A percentile compares a stretch with the other conserved stretches of the same genome.
phyloP scores from a whole-genome alignment of 1,139 yeast genomes.

The Hanseniaspora sp. region DNA sequence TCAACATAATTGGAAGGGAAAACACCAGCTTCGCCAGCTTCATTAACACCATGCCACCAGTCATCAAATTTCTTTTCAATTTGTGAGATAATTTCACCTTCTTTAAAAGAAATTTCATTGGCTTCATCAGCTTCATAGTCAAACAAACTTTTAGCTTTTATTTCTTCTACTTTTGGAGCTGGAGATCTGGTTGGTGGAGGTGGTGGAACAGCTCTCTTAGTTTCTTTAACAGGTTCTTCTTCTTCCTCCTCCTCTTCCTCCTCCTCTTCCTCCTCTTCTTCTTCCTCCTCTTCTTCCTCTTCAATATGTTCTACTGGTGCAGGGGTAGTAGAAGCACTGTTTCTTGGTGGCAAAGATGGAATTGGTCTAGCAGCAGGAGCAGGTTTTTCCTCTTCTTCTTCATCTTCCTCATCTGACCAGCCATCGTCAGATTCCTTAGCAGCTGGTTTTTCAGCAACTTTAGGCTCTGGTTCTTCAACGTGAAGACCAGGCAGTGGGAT shows the following conservation, averaged over 20 bases:
- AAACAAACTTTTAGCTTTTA: constrained; percentile 63
- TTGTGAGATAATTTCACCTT: constrained; percentile 69
- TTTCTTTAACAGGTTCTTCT: neutral
- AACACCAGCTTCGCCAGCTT: constrained; percentile 62
- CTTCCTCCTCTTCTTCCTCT: constrained; percentile 24
- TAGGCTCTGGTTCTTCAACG: constrained; percentile 19
- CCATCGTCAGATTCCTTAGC: constrained; percentile 26
- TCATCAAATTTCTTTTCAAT: constrained; percentile 87
- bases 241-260: constrained; percentile 23
- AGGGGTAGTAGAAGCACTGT: constrained; percentile 20
- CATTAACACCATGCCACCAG: constrained; percentile 88
- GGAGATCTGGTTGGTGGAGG: constrained; percentile 26
- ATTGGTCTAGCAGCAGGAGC: constrained; percentile 20
- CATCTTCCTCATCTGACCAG: constrained; percentile 29
- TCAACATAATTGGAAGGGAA: constrained; percentile 86
- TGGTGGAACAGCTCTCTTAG: constrained; percentile 27
- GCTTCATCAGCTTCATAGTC: constrained; percentile 86
- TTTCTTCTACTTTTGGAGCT: constrained; percentile 19
- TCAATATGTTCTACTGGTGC: constrained; percentile 23
- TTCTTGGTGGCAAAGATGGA: constrained; percentile 20
- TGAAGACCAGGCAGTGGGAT: constrained; percentile 29
- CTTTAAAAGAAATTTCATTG: constrained; percentile 72
- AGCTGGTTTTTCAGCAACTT: constrained; percentile 25
- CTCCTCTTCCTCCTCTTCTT: constrained; percentile 13
- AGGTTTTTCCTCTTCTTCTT: constrained; percentile 26